Evolutionary conservation across 2,329 filamentous ascomycete species (phyloP), one percentile per base, ranked within the genome.

Genomic region (Pseudogymnoascus sp.): DNA sequence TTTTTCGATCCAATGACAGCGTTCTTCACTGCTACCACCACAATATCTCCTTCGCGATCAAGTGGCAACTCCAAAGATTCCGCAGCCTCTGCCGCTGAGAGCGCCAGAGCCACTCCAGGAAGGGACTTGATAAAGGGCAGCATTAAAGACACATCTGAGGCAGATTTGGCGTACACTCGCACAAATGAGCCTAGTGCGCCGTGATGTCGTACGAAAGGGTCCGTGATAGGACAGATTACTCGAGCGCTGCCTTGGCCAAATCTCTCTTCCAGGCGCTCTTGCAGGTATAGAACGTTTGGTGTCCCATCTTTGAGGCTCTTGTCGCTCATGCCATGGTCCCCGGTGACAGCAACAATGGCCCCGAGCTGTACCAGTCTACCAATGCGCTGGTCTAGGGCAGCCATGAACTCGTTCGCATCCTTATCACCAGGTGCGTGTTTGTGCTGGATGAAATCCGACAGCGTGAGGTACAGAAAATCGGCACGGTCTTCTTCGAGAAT

Each of bases 361-460:
- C 74, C 74, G 4, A 76, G 62, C 8, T 68, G 64, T 6, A 70
- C 67, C 12, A 78, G 65, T 36, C 65, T 67, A n/a, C 70, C 68
- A 15, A 78, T 45, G 1, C 72, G 66, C 0, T 63, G 33, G 61
- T 78, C 76, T 15, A 78, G 65, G 0, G 64, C 67, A 2, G 63
- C 58, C 68, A 77, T 67, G 63, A 78, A 78, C 0, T 71, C 69
- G 58, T 76, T 69, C n/a, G 76, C 69, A 52, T 74, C 74, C 13
- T 68, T 64, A 8, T 66, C 68, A 2, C 73, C 71, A 3, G 76
- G 76, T 0, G 73, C 72, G 65, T 77, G 65, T 60, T 77, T 77
- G 64, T 78, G 76, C 66, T 78, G 76, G n/a, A 78, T 69, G 60
- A 71, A 79, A 63, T 78, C 76, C 2, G 76, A 78, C 1, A 78